Evolutionary conservation across 192 early-diverging fungal species (phyloP).

Genomic region (Gonapodya prolifera): DNA sequence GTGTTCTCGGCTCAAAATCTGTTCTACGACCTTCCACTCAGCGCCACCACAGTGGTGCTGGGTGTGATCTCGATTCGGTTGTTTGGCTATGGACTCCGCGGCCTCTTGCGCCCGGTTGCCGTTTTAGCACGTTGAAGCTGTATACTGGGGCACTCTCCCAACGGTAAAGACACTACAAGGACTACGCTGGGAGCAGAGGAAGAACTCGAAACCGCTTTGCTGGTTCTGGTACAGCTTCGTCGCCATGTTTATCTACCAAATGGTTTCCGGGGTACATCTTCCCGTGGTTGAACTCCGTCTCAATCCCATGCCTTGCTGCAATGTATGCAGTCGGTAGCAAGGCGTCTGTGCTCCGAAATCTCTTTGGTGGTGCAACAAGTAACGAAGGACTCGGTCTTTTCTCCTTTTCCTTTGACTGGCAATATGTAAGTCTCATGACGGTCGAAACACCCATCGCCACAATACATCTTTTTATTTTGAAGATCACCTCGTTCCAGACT

Average conservation of each 20-base stretch:
- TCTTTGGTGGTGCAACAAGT: constrained; percentile 22
- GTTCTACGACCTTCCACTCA: constrained; percentile 19
- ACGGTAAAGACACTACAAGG: constrained; percentile 14
- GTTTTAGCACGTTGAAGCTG: constrained; percentile 5
- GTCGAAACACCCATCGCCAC: too few relatives aligned
- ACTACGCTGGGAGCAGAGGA: constrained; percentile 10
- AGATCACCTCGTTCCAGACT: neutral
- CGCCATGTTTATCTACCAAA: constrained; percentile 23
- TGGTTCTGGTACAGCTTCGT: constrained; percentile 28
- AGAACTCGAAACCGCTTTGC: neutral
- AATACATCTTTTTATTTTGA: too few relatives aligned
- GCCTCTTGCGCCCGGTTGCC: neutral
- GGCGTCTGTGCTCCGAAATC: constrained; percentile 14
- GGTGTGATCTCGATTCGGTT: constrained; percentile 7
- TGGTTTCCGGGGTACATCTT: constrained; percentile 27
- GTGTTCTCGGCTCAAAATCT: constrained; percentile 24
- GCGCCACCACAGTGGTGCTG: neutral
- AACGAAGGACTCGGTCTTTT: constrained; percentile 31
- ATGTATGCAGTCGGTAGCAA: constrained; percentile 4
- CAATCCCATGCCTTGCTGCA: constrained; percentile 23
- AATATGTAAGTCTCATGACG: constrained; percentile 29
- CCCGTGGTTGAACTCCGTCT: constrained; percentile 15
- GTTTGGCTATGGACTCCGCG: neutral
- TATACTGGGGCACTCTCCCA: constrained; percentile 11
- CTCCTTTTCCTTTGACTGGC: constrained; percentile 29